Percentiles rank a stretch among this genome's conserved stretches.
phyloP scores from a whole-genome alignment of 129 eudicot genomes.

The Erigeron canadensis region DNA sequence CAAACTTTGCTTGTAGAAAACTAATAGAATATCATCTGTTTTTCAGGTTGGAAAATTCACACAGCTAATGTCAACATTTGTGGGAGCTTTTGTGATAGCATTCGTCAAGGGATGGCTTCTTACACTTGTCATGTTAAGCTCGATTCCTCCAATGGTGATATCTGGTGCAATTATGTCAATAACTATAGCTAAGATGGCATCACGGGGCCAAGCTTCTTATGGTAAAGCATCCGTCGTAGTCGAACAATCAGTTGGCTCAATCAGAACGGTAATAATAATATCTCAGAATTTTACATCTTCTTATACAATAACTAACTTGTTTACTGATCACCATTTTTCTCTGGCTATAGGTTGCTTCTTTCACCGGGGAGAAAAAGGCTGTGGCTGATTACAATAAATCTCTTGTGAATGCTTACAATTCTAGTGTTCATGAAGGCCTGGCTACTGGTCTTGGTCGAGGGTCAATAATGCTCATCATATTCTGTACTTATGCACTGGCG shows the following conservation, averaged over 20 bases:
- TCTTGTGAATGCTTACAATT: conserved; percentile 55
- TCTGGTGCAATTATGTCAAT: conserved; percentile 69
- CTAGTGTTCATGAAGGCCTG: conserved; percentile 70
- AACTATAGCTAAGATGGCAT: conserved; percentile 62
- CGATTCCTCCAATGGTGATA: conserved; percentile 65
- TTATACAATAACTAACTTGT: neutral
- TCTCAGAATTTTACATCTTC: neutral
- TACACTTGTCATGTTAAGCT: conserved; percentile 74
- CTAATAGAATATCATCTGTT: conserved; percentile 16
- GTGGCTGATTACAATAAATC: conserved; percentile 59
- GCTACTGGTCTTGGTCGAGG: conserved; percentile 77
- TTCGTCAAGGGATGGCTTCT: conserved; percentile 91
- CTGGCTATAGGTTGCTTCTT: conserved; percentile 67
- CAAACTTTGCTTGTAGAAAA: neutral
- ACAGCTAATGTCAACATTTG: conserved; percentile 66
- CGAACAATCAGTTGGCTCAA: conserved; percentile 90
- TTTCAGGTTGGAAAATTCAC: conserved; percentile 78
- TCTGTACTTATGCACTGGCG: conserved; percentile 66
- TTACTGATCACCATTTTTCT: neutral
- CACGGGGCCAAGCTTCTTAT: conserved; percentile 75
- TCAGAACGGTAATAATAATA: conserved; percentile 59
- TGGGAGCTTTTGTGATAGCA: conserved; percentile 84
- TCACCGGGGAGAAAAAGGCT: conserved; percentile 83
- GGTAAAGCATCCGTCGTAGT: conserved; percentile 80
- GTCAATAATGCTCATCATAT: conserved; percentile 41